These are phyloP conservation scores for Rhodocollybia butyracea DNA, from an alignment of 768 basidiomycete species.

Conservation along the genomic window DNA sequence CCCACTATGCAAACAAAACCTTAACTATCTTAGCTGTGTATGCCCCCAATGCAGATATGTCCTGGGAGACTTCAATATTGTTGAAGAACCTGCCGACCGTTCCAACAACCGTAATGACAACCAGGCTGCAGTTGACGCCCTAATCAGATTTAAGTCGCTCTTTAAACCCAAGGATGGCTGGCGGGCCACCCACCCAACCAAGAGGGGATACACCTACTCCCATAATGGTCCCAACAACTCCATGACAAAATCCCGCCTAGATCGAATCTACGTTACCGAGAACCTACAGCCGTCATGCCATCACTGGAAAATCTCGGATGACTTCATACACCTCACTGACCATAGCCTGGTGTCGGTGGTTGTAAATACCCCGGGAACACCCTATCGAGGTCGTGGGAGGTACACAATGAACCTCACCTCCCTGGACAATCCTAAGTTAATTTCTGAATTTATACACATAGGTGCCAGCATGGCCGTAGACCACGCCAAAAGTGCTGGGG, in stretches of 20 bases:
- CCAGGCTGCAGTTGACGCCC: neutral
- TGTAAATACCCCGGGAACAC: neutral
- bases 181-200: neutral
- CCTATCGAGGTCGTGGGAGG: neutral
- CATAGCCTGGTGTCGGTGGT: neutral
- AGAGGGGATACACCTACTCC: neutral
- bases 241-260: neutral
- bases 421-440: neutral
- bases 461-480: neutral
- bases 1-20: slow-evolving; percentile 11
- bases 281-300: neutral
- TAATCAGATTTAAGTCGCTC: neutral
- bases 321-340: neutral
- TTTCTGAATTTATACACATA: neutral
- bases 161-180: neutral
- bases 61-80: slow-evolving; percentile 2
- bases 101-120: neutral
- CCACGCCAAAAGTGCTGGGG: neutral
- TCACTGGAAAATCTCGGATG: neutral
- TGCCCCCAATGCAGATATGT: slow-evolving; percentile 12
- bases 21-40: slow-evolving; percentile 17
- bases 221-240: neutral
- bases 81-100: slow-evolving; percentile 3
- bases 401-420: neutral
- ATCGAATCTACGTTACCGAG: neutral